These are phyloP conservation scores for Pichia norvegensis DNA, from an alignment of 1,139 yeast species.

Conservation along the genomic window DNA sequence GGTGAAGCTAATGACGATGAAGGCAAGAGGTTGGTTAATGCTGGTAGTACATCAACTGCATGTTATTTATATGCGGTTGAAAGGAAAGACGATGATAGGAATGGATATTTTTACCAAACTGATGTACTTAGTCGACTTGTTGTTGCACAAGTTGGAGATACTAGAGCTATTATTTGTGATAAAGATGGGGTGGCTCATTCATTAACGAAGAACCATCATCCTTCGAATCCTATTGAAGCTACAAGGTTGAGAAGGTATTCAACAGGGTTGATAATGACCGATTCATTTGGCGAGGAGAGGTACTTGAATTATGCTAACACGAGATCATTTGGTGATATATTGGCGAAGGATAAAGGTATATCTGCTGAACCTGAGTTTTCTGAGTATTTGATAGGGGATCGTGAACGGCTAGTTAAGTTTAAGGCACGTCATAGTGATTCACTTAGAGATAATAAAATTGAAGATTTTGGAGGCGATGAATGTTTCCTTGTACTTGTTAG, in stretches of 20 bases:
- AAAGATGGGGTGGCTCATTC: constrained; percentile 70
- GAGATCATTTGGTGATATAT: constrained; percentile 82
- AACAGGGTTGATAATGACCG: constrained; percentile 73
- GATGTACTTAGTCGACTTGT: constrained; percentile 62
- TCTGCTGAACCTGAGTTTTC: constrained; percentile 87
- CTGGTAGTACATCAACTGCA: constrained; percentile 86
- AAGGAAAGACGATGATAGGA: constrained; percentile 28
- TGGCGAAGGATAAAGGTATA: constrained; percentile 75
- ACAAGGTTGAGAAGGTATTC: constrained; percentile 60
- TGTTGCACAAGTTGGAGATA: constrained; percentile 92
- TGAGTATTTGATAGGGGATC: constrained; percentile 57
- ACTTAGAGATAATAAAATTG: constrained; percentile 36
- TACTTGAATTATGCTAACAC: constrained; percentile 85
- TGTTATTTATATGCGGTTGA: constrained; percentile 54
- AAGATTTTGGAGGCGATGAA: constrained; percentile 69
- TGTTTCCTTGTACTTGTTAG: constrained; percentile 68
- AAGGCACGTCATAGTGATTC: constrained; percentile 23
- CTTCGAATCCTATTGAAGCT: constrained; percentile 73
- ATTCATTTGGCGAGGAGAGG: constrained; percentile 89
- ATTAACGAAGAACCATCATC: constrained; percentile 77
- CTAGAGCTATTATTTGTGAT: constrained; percentile 78
- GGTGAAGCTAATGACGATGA: constrained; percentile 8
- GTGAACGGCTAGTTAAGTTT: constrained; percentile 29
- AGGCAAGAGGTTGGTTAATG: constrained; percentile 21
- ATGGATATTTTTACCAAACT: constrained; percentile 59